A percentile compares a stretch with the other conserved stretches of the same genome.
Conservation (phyloP, 495 filamentous ascomycete genomes). For the Bombardia bombarda region DNA sequence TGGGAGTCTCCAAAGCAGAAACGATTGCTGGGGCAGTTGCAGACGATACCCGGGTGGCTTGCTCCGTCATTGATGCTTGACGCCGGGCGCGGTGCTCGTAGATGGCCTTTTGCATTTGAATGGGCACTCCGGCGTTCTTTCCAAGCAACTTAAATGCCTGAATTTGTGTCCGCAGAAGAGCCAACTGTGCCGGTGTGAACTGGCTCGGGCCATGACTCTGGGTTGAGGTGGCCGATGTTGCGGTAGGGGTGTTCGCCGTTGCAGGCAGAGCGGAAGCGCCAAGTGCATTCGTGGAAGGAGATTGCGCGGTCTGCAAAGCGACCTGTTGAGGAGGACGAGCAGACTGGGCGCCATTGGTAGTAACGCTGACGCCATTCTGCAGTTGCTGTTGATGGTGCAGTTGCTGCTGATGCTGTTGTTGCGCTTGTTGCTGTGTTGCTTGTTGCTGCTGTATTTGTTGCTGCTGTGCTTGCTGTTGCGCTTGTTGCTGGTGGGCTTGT, state of each 20-base stretch:
- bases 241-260: slow-evolving; percentile 33
- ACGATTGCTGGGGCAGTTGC: slow-evolving; percentile 44
- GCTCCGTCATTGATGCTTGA: slow-evolving; percentile 49
- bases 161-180: slow-evolving; percentile 67
- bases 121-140: slow-evolving; percentile 71
- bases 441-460: slow-evolving; percentile 29
- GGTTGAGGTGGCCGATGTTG: slow-evolving; percentile 10
- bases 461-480: slow-evolving; percentile 25
- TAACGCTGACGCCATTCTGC: slow-evolving; percentile 35
- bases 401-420: slow-evolving; percentile 32
- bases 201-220: slow-evolving; percentile 18
- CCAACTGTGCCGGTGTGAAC: slow-evolving; percentile 65
- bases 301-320: slow-evolving; percentile 22
- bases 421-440: too few relatives aligned
- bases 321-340: slow-evolving; percentile 25
- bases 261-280: slow-evolving; percentile 28
- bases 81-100: slow-evolving; percentile 62
- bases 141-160: slow-evolving; percentile 72
- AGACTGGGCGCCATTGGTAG: slow-evolving; percentile 36
- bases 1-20: slow-evolving; percentile 43
- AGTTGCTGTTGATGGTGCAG: slow-evolving; percentile 32
- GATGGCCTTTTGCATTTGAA: slow-evolving; percentile 64
- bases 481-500: slow-evolving; percentile 30
- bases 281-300: slow-evolving; percentile 19
- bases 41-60: slow-evolving; percentile 29